Evolutionary conservation across 257 asterid species (phyloP), one percentile per base, ranked within the genome.

Genomic region (Fraxinus pennsylvanica): DNA sequence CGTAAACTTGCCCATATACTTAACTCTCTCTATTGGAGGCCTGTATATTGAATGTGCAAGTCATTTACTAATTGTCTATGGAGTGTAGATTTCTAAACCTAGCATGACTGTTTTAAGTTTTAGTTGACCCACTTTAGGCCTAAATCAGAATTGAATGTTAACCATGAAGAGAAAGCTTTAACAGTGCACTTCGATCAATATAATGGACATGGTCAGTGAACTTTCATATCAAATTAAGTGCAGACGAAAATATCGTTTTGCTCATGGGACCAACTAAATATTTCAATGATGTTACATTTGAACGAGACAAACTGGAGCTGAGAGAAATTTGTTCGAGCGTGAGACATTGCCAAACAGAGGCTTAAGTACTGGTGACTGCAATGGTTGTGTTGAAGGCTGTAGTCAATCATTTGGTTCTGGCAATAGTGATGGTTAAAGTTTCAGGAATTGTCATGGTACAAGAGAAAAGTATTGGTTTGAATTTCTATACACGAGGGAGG

Each of bases 11-110:
- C 61, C 29, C 38, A 77, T 74, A 25, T 39, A 13, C n/a, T 32
- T n/a, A 65, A 74, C 67, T 74, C 27, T 68, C 38, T 54, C 27
- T 32, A 68, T 47, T 68, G 29, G 27, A 57, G 35, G 52, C 22
- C 13, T 66, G 57, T 68, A 17, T 13, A 25, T 9, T 19, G 41
- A 74, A 63, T 1, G 32, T 21, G n/a, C 35, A 22, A 30, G 36
- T 19, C 68, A 71, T 45, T 76, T 57, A 63, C 67, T 61, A 29
- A 25, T 32, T 39, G 35, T 41, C 5, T 25, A 12, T 15, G 39
- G 36, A 78, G 66, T 61, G 69, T 63, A 25, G 15, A 63, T 63
- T 22, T 63, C 69, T 63, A 63, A 63, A 10, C 69, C 68, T 8
- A 63, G 33, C 17, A 10, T 22, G 35, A 63, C 17, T 22, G 13